Base-by-base conservation (phyloP, 1,139 yeast species). In the Lizanozyma gosingica region DNA sequence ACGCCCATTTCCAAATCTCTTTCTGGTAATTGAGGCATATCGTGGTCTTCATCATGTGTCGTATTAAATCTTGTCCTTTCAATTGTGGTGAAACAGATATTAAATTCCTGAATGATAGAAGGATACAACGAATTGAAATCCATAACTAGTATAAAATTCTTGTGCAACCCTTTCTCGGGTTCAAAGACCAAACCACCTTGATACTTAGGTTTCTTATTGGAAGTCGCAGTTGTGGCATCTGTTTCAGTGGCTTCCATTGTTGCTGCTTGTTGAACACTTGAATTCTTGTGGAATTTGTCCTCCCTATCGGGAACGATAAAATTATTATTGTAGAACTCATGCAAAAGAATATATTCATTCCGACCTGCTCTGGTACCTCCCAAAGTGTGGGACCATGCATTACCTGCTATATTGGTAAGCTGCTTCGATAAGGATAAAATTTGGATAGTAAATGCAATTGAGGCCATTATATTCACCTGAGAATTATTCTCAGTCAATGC, bases 81-180 rank as follows among this genome's bases (percentile, higher is more conserved):
- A 27, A 94, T 94, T 0, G 99, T 94, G 1, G 98, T 92, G 65
- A 94, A 94, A 65, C 98, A 94, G 49, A 94, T 92, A 56, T 94
- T 94, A 60, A 75, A 92, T 62, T 94, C 99, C 62, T 92, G 98
- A 52, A 94, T 94, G 53, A 94, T 90, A 51, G 96, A 85, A 17
- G 99, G 99, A 59, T 94, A 94, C 65, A 94, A 74, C 37, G 97
- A 87, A 64, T 94, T 94, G 80, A 92, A 94, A 64, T 94, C 99
- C 97, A 94, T 90, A 22, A 94, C 98, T 50, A 92, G 64, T 8
- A 88, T 78, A 55, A 83, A 85, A 49, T 87, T 84, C 55, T 87
- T 88, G 57, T 92, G 96, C 38, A 94, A 68, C 1, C 99, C 98
- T 57, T 83, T 86, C 54, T 85, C 97, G 0, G 99, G 99, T 48